Evolutionary conservation across 495 filamentous ascomycete species (phyloP), one percentile per base, ranked within the genome.

Genomic region (Hypoxylon fragiforme): DNA sequence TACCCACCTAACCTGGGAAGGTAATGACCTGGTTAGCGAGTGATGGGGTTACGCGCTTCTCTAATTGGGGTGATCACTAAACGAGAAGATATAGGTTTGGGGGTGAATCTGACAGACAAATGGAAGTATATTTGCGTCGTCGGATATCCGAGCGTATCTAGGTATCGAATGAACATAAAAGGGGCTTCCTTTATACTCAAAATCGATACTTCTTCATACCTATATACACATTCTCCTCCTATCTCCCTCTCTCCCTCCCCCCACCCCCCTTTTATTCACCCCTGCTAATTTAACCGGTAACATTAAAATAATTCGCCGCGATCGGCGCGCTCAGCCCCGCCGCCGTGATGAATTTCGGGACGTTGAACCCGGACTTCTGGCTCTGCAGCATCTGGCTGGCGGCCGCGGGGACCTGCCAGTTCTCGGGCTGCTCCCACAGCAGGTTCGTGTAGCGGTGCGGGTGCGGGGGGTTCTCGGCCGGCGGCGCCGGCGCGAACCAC

Each of bases 361-460:
- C 64, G 39, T 76, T 65, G 50, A 79, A 77, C 0, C 67, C 69
- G 14, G 70, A 37, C 36, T 72, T 69, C 57, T 70, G 66, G 22
- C 42, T 51, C 20, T 61, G 66, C 6, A 68, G 41, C 43, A 73
- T 73, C 26, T 64, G 45, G 22, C 67, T 66, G 1, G 61, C 65
- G 9, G 53, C 36, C 3, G 52, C 50, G 7, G 72, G 72, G 15
- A 74, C 65, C 30, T 64, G 64, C 57, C 69, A 77, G 50, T 67
- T 67, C 16, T 47, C 64, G 0, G 73, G 71, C 57, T 73, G 68
- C 30, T 65, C 69, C 63, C 67, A 75, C 7, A 78, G 48, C 30
- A 78, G 54, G 43, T 73, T 68, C 9, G 76, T 68, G 65, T 78
- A 78, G 28, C 71, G 69, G 55, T 78, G 75, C 6, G 75, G 68